These are phyloP conservation scores for Hymenoscyphus occultus DNA, from an alignment of 2,329 filamentous ascomycete genomes.

Conservation along the genomic window DNA sequence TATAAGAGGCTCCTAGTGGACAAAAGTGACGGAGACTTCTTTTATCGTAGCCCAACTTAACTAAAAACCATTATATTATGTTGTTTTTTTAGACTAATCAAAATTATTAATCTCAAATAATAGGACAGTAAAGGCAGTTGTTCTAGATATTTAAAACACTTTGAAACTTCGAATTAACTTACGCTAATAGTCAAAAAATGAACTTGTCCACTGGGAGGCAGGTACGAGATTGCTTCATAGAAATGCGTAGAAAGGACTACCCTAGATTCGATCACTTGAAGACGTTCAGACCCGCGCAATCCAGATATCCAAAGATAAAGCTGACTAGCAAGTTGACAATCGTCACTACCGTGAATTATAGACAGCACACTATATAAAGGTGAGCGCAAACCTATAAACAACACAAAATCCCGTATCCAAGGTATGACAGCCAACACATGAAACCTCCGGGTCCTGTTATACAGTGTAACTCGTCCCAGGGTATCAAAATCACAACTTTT, in stretches of 20 bases:
- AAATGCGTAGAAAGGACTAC: not conserved
- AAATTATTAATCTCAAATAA: too few relatives aligned
- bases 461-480: not conserved
- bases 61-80: too few relatives aligned
- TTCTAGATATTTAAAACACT: too few relatives aligned
- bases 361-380: not conserved
- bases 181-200: too few relatives aligned
- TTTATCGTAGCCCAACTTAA: too few relatives aligned
- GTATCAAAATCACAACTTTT: not conserved
- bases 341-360: not conserved
- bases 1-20: not conserved
- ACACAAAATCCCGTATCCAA: not conserved
- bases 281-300: not conserved
- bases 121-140: too few relatives aligned
- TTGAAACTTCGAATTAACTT: too few relatives aligned
- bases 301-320: not conserved
- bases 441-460: not conserved
- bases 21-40: too few relatives aligned
- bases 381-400: not conserved
- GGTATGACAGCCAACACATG: not conserved
- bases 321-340: not conserved
- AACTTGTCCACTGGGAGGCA: too few relatives aligned
- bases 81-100: too few relatives aligned
- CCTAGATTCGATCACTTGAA: not conserved
- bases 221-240: not conserved